A percentile compares a stretch with the other conserved stretches of the same genome.
phyloP scores from a whole-genome alignment of 2,329 filamentous ascomycete genomes.

The Verticillium nonalfalfae region DNA sequence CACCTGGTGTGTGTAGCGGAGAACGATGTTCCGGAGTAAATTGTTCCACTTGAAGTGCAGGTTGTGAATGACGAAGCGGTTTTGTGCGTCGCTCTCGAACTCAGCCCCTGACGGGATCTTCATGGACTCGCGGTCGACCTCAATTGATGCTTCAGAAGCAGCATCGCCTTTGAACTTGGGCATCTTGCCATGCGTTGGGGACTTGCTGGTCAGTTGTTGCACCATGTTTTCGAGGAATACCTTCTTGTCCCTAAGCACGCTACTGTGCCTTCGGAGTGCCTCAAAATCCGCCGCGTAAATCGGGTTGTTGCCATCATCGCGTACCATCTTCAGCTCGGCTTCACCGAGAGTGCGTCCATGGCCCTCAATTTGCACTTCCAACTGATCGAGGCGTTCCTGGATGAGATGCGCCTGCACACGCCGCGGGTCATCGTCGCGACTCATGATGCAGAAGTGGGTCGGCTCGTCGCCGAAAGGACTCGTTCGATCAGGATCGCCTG shows the following conservation, averaged over 20 bases:
- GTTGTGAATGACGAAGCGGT: constrained; percentile 97
- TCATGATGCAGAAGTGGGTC: constrained; percentile 95
- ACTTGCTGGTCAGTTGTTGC: constrained; percentile 36
- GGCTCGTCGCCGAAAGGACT: constrained; percentile 91
- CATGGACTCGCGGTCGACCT: constrained; percentile 52
- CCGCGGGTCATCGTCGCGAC: constrained; percentile 79
- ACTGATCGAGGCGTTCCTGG: constrained; percentile 68
- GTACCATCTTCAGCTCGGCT: constrained; percentile 61
- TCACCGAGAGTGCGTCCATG: constrained; percentile 71
- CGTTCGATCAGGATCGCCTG: constrained; percentile 72
- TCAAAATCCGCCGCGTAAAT: constrained; percentile 54
- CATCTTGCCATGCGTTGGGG: constrained; percentile 19
- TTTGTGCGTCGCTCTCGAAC: constrained; percentile 92
- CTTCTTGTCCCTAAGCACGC: constrained; percentile 51
- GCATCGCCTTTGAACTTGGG: constrained; percentile 16
- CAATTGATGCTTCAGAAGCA: constrained; percentile 28
- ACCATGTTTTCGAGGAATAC: constrained; percentile 54
- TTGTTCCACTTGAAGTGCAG: constrained; percentile 99
- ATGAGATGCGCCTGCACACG: constrained; percentile 84
- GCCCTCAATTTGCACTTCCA: constrained; percentile 70
- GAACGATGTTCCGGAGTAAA: constrained; percentile 85
- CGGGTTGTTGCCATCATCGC: constrained; percentile 39
- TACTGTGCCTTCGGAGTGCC: constrained; percentile 47
- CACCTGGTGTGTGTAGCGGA: constrained; percentile 96
- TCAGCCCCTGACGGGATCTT: constrained; percentile 69